Evolutionary conservation across 208 protist species (phyloP).

Genomic region (Crithidia mellificae): DNA sequence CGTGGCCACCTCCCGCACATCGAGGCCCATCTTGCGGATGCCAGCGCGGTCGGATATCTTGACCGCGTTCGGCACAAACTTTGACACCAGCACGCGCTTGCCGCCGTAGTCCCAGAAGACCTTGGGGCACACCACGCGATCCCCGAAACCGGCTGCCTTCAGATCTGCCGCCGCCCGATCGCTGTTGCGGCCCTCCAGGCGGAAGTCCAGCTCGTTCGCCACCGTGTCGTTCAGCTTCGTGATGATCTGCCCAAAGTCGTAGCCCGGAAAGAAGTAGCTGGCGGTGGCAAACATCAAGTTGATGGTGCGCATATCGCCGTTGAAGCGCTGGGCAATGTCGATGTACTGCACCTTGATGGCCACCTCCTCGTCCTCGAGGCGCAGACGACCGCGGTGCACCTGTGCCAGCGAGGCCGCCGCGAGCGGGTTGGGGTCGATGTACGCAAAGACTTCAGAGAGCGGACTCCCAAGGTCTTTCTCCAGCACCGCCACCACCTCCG

Average conservation of each 20-base stretch:
- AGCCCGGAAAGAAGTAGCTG: constrained; percentile 81
- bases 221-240: constrained; percentile 88
- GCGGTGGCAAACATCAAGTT: constrained; percentile 64
- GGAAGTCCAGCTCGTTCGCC: constrained; percentile 93
- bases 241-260: constrained; percentile 87
- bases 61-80: constrained; percentile 63
- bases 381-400: constrained; percentile 78
- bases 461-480: constrained; percentile 60
- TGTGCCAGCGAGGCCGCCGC: constrained; percentile 91
- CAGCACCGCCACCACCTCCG: constrained; percentile 80
- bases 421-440: constrained; percentile 71
- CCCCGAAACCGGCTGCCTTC: constrained; percentile 62
- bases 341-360: constrained; percentile 96
- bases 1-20: constrained; percentile 57
- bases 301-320: constrained; percentile 91
- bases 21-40: constrained; percentile 60
- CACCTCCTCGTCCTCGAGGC: constrained; percentile 73
- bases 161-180: constrained; percentile 81
- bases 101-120: constrained; percentile 70
- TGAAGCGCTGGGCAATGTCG: constrained; percentile 82
- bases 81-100: constrained; percentile 70
- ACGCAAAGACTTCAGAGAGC: constrained; percentile 61
- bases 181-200: constrained; percentile 90
- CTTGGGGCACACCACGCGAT: constrained; percentile 67
- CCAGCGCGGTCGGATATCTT: constrained; percentile 79